A percentile compares a stretch with the other conserved stretches of the same genome.
These are phyloP conservation scores for Hericium coralloides DNA, from an alignment of 768 basidiomycete genomes.

Conservation along the genomic window DNA sequence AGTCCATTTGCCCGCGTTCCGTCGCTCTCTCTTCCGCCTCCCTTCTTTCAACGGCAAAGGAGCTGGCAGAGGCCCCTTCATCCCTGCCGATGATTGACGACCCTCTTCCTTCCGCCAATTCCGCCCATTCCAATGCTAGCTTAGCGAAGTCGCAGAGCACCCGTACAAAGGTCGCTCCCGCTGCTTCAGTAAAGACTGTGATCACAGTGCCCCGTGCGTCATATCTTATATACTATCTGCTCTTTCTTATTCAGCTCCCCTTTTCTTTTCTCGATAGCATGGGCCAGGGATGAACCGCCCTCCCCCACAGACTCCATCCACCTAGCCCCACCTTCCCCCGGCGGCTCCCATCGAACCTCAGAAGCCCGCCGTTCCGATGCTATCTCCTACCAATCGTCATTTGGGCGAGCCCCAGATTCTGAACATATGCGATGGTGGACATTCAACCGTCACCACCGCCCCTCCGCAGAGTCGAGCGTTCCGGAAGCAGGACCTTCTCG, in stretches of 20 bases:
- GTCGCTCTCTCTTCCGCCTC: too few relatives aligned
- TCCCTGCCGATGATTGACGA: constrained; percentile 1
- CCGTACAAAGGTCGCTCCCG: constrained; percentile 19
- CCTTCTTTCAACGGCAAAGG: too few relatives aligned
- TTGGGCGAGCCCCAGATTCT: constrained; percentile 19
- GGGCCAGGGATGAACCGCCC: constrained; percentile 79
- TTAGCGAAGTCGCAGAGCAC: constrained; percentile 7
- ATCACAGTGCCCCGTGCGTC: constrained; percentile 64
- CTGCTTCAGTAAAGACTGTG: constrained; percentile 25
- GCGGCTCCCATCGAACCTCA: constrained; percentile 22
- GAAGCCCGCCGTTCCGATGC: constrained; percentile 42
- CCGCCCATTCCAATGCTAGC: neutral
- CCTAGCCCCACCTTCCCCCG: constrained; percentile 21
- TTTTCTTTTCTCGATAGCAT: constrained; percentile 38
- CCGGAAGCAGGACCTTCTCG: neutral
- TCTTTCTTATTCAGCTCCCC: neutral
- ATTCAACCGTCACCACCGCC: constrained; percentile 43
- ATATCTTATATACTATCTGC: neutral
- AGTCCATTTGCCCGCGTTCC: too few relatives aligned
- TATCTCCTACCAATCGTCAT: constrained; percentile 42
- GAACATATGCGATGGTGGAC: constrained; percentile 54
- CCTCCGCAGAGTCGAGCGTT: neutral
- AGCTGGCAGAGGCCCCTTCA: neutral
- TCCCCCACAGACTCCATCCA: constrained; percentile 48
- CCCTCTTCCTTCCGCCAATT: neutral